phyloP scores from a whole-genome alignment of 331 rosid genomes.

The Acacia concinna region DNA sequence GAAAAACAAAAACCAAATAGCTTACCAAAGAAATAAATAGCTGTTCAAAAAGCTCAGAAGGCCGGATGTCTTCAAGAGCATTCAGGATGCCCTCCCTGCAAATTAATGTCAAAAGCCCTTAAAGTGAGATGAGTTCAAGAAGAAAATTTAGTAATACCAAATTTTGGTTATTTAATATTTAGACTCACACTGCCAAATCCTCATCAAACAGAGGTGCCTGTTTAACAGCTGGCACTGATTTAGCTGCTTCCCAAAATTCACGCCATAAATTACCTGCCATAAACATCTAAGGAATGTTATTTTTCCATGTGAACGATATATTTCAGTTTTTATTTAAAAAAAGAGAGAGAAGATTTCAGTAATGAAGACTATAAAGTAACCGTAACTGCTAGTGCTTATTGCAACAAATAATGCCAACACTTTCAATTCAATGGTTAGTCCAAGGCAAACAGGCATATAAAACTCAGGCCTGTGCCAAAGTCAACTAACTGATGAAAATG shows the following conservation, averaged over 20 bases:
- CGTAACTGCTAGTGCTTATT: background rate
- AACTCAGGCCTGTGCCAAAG: background rate
- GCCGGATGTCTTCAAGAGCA: conserved; percentile 68
- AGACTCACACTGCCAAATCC: conserved; percentile 93
- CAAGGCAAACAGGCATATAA: background rate
- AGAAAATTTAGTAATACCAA: background rate
- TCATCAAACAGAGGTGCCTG: conserved; percentile 94
- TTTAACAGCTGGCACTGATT: conserved; percentile 90
- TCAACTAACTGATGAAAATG: background rate
- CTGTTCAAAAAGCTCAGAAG: conserved; percentile 79
- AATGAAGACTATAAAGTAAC: background rate
- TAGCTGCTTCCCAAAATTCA: conserved; percentile 89
- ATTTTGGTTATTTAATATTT: conserved; percentile 13
- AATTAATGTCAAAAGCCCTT: conserved; percentile 27
- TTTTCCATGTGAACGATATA: background rate
- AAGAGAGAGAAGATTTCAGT: conserved; percentile 6
- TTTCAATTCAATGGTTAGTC: conserved; percentile 7
- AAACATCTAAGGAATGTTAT: background rate
- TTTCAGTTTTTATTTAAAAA: background rate
- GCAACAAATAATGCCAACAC: background rate
- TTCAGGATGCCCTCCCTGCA: conserved; percentile 89
- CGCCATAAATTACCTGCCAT: conserved; percentile 91
- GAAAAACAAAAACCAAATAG: conserved; percentile 16
- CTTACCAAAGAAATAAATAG: conserved; percentile 85
- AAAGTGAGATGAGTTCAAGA: conserved; percentile 30